Percentiles rank a stretch among this genome's conserved stretches.
Evolutionary conservation across 1,284 basidiomycete genomes (phyloP).

Genomic region (Moesziomyces aphidis): DNA sequence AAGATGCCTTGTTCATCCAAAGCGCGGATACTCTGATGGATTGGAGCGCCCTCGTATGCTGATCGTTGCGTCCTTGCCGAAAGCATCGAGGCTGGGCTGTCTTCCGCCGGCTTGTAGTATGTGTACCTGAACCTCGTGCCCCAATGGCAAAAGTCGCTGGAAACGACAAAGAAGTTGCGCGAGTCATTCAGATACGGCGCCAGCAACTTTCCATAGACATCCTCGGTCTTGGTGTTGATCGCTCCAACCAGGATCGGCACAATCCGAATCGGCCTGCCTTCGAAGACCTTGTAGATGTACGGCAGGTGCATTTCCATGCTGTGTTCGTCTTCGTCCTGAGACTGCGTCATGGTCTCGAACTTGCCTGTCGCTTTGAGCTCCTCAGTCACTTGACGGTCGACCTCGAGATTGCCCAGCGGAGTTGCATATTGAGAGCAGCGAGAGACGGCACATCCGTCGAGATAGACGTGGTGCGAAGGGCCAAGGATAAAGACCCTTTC

Average conservation of each 20-base stretch:
- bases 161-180: conserved; percentile 88
- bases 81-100: conserved; percentile 64
- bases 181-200: conserved; percentile 81
- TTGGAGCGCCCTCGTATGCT: conserved; percentile 30
- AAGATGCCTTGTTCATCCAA: conserved; percentile 84
- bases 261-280: conserved; percentile 82
- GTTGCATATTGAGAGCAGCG: conserved; percentile 82
- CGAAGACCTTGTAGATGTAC: conserved; percentile 87
- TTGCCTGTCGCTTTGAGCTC: conserved; percentile 77
- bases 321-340: conserved; percentile 91
- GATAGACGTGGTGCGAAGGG: conserved; percentile 91
- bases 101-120: conserved; percentile 80
- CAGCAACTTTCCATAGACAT: conserved; percentile 77
- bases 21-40: conserved; percentile 75
- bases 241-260: conserved; percentile 93
- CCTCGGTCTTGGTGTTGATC: conserved; percentile 76
- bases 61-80: conserved; percentile 9
- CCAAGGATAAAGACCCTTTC: conserved; percentile 93
- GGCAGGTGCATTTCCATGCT: conserved; percentile 98
- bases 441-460: conserved; percentile 87
- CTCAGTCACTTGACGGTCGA: conserved; percentile 79
- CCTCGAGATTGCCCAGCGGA: conserved; percentile 82
- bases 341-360: conserved; percentile 78
- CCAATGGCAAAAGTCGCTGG: conserved; percentile 99
- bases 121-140: conserved; percentile 83